phyloP scores from a whole-genome alignment of 768 basidiomycete species.

The Lyophyllum semitale region DNA sequence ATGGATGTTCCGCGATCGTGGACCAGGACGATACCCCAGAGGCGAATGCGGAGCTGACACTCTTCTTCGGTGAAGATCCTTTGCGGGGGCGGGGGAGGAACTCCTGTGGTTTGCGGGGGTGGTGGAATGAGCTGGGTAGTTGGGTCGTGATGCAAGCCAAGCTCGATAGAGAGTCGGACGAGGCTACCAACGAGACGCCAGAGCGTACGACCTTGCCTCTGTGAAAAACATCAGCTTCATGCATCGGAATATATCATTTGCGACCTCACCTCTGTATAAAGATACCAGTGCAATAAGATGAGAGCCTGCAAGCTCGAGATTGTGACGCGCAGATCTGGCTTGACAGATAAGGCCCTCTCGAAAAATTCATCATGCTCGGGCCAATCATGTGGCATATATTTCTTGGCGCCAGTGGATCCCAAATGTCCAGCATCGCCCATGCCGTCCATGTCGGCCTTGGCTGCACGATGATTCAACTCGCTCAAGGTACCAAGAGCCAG shows the following conservation, averaged over 20 bases:
- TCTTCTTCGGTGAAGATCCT: conserved; percentile 72
- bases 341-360: conserved; percentile 72
- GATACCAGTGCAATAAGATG: conserved; percentile 85
- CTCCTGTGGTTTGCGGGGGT: conserved; percentile 28
- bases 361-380: conserved; percentile 86
- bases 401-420: conserved; percentile 48
- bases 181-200: conserved; percentile 89
- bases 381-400: conserved; percentile 69
- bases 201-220: conserved; percentile 88
- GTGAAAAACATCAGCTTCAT: conserved; percentile 13
- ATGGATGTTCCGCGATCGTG: conserved; percentile 90
- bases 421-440: conserved; percentile 32
- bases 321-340: conserved; percentile 82
- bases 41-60: conserved; percentile 73
- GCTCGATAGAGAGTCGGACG: conserved; percentile 79
- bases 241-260: not conserved
- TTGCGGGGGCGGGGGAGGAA: conserved; percentile 1
- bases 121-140: conserved; percentile 53
- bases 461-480: conserved; percentile 75
- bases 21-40: conserved; percentile 84
- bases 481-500: conserved; percentile 81
- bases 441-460: conserved; percentile 49
- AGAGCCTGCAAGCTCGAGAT: conserved; percentile 82
- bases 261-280: conserved; percentile 80
- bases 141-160: conserved; percentile 87